phyloP scores from a whole-genome alignment of 176 grass and related monocot species.

The Alopecurus myosuroides region DNA sequence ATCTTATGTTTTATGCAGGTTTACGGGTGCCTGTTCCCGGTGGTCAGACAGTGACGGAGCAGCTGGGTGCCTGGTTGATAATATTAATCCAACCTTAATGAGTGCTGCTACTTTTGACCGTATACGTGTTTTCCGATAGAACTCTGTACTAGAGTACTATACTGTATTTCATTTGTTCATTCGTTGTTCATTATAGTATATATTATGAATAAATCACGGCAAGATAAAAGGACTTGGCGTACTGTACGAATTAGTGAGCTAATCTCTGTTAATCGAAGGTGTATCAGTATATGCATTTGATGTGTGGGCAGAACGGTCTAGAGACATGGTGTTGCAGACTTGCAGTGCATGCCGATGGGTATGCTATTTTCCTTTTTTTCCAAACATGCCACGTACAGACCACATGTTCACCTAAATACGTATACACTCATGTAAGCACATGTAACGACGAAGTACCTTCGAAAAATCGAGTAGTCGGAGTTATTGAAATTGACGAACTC shows the following conservation, averaged over 20 bases:
- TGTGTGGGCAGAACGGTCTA: no score
- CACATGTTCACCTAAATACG: no score
- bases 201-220: not conserved
- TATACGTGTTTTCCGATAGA: not conserved
- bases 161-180: conserved; percentile 23
- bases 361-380: no score
- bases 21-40: conserved; percentile 44
- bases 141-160: not conserved
- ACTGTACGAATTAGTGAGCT: not conserved
- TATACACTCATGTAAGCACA: no score
- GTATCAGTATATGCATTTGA: no score
- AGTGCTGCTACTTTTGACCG: not conserved
- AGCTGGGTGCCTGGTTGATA: not conserved
- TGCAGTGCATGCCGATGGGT: no score
- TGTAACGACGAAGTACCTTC: no score
- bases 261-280: not conserved
- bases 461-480: no score
- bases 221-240: not conserved
- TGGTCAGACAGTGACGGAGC: conserved; percentile 36
- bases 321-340: no score
- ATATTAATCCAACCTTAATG: not conserved
- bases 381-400: no score
- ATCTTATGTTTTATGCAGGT: not conserved
- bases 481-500: no score
- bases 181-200: not conserved